phyloP scores from a whole-genome alignment of 2,329 filamentous ascomycete genomes.

The Neonectria coccinea region DNA sequence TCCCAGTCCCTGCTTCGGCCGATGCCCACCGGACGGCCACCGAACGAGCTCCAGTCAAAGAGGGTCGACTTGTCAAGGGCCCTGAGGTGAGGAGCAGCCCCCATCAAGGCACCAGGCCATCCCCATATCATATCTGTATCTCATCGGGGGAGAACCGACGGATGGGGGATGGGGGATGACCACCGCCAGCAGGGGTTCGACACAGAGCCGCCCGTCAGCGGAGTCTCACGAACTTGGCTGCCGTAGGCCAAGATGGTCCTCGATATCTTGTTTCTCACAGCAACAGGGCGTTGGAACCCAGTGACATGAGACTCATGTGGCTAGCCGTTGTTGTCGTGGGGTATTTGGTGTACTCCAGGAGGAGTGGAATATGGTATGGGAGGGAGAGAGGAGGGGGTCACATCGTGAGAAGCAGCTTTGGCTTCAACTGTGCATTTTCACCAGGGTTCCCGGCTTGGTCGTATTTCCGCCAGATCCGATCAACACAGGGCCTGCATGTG shows the following conservation, averaged over 20 bases:
- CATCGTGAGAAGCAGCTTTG: background rate
- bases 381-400: background rate
- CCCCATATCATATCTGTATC: conserved; percentile 14
- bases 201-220: conserved; percentile 21
- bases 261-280: conserved; percentile 12
- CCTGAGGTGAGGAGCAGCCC: background rate
- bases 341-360: background rate
- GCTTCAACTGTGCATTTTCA: background rate
- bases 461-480: background rate
- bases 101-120: background rate
- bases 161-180: background rate
- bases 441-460: background rate
- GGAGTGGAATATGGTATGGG: background rate
- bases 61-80: background rate
- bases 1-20: conserved; percentile 1
- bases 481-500: background rate
- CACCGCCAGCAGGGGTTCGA: conserved; percentile 18
- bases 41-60: background rate
- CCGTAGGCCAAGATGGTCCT: background rate
- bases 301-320: conserved; percentile 45
- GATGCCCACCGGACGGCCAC: conserved; percentile 3
- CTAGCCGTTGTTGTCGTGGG: conserved; percentile 33
- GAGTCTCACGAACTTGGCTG: conserved; percentile 3
- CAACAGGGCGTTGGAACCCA: conserved; percentile 32
- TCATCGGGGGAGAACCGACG: conserved; percentile 10